Evolutionary conservation across 805 yeast species (phyloP).

Genomic region (Monosporozyma servazzii): DNA sequence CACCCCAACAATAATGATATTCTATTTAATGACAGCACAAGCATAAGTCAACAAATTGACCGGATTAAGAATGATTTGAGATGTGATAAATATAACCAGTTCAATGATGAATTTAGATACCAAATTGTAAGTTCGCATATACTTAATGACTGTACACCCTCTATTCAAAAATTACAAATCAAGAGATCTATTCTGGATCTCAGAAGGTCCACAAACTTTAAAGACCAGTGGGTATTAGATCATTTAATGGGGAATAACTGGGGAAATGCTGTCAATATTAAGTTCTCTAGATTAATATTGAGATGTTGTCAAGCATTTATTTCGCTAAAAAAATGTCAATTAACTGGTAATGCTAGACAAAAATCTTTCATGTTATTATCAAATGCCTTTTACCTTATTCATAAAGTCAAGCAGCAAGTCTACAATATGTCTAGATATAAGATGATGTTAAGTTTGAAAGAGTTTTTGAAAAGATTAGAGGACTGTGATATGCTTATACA

Average conservation of each 20-base stretch:
- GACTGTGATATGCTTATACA: constrained; percentile 20
- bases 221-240: not conserved
- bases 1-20: not conserved
- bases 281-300: not conserved
- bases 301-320: not conserved
- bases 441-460: constrained; percentile 11
- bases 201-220: not conserved
- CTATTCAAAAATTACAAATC: constrained; percentile 18
- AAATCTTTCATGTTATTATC: not conserved
- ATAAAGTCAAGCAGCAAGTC: not conserved
- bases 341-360: not conserved
- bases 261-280: not conserved
- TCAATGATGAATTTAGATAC: constrained; percentile 45
- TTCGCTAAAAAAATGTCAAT: not conserved
- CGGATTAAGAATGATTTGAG: constrained; percentile 2
- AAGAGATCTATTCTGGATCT: constrained; percentile 16
- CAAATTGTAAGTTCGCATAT: constrained; percentile 40
- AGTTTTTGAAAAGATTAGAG: constrained; percentile 11
- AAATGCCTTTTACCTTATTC: not conserved
- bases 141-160: constrained; percentile 32
- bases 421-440: constrained; percentile 7
- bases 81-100: constrained; percentile 14
- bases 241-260: not conserved
- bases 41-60: constrained; percentile 8
- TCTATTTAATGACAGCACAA: not conserved